These are phyloP conservation scores for Trypanosoma vivax DNA, from an alignment of 208 protist species.

Conservation along the genomic window DNA sequence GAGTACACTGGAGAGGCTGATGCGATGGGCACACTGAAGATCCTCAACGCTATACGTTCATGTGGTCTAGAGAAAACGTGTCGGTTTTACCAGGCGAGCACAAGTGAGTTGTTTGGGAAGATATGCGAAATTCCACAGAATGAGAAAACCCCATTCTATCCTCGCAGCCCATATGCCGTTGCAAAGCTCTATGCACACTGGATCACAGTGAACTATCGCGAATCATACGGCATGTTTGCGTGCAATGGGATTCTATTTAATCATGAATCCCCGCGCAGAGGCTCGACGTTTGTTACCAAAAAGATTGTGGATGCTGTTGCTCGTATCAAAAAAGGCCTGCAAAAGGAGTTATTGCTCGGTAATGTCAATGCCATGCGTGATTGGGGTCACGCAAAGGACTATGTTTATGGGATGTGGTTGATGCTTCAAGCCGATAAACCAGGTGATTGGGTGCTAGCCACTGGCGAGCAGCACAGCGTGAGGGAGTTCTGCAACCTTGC, in stretches of 20 bases:
- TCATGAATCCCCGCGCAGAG: slow-evolving; percentile 92
- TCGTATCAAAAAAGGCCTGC: slow-evolving; percentile 72
- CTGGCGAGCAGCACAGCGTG: slow-evolving; percentile 89
- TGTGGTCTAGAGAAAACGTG: slow-evolving; percentile 58
- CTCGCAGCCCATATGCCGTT: slow-evolving; percentile 91
- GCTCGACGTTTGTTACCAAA: slow-evolving; percentile 93
- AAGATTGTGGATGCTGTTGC: slow-evolving; percentile 93
- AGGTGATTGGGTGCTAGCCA: slow-evolving; percentile 91
- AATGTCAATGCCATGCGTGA: slow-evolving; percentile 92
- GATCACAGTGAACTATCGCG: slow-evolving; percentile 94
- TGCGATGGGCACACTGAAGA: slow-evolving; percentile 83
- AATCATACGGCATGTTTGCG: slow-evolving; percentile 90
- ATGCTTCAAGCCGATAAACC: slow-evolving; percentile 91
- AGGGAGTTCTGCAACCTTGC: slow-evolving; percentile 74
- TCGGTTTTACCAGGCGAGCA: slow-evolving; percentile 75
- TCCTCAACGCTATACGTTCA: slow-evolving; percentile 90
- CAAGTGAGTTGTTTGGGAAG: slow-evolving; percentile 89
- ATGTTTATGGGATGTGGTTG: slow-evolving; percentile 92
- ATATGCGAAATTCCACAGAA: slow-evolving; percentile 89
- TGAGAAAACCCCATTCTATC: slow-evolving; percentile 95
- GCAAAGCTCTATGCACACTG: slow-evolving; percentile 95
- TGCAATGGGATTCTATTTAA: slow-evolving; percentile 97
- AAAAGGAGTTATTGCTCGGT: slow-evolving; percentile 79
- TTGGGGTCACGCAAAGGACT: slow-evolving; percentile 94
- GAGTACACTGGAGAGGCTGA: slow-evolving; percentile 94